A percentile compares a stretch with the other conserved stretches of the same genome.
These are phyloP conservation scores for Corymbia calophylla DNA, from an alignment of 441 rosid species.

Conservation along the genomic window DNA sequence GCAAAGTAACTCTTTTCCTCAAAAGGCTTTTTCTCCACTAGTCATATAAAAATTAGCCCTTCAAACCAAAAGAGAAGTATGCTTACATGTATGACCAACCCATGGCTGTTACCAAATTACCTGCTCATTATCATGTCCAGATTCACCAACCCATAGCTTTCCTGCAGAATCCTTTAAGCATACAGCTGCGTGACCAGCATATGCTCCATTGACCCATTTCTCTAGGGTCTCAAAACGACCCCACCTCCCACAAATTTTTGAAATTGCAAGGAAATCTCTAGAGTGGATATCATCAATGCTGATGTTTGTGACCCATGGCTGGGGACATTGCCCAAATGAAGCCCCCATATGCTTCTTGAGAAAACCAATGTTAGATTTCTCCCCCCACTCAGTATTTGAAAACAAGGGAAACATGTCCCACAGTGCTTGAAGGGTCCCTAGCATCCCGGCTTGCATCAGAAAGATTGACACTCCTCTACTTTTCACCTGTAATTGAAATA, in stretches of 20 bases:
- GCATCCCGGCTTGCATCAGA: neutral
- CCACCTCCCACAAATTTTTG: constrained; percentile 2
- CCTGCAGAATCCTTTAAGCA: neutral
- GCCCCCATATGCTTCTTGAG: constrained; percentile 6
- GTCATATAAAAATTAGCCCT: neutral
- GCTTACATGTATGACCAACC: neutral
- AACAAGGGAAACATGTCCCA: constrained; percentile 1
- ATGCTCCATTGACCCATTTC: neutral
- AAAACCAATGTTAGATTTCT: constrained; percentile 1
- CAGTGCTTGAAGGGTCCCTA: neutral
- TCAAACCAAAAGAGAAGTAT: neutral
- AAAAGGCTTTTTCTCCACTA: neutral
- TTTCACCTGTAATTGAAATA: neutral
- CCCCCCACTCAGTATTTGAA: neutral
- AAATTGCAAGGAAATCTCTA: neutral
- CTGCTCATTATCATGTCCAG: constrained; percentile 2
- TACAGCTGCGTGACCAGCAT: neutral
- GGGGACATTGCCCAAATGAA: neutral
- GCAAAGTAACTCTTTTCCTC: neutral
- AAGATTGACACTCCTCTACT: neutral
- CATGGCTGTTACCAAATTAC: neutral
- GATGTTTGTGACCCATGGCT: constrained; percentile 4
- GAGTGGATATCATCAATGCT: neutral
- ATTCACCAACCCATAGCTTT: neutral
- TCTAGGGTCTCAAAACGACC: constrained; percentile 3